These are phyloP conservation scores for Chlamydomonas urium DNA, from an alignment of 139 green algal species.

Conservation along the genomic window DNA sequence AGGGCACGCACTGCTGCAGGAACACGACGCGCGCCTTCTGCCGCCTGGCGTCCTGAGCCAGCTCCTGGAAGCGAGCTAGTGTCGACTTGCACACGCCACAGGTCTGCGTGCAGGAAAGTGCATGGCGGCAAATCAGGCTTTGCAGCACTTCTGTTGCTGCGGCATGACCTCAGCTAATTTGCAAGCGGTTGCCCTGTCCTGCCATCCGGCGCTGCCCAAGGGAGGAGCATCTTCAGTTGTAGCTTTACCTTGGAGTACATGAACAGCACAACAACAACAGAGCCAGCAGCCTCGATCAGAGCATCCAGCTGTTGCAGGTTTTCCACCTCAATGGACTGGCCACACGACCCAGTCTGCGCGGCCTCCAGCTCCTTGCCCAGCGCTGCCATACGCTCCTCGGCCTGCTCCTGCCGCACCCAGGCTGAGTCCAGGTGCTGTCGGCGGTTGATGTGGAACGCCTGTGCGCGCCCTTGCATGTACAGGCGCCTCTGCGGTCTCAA, in stretches of 20 bases:
- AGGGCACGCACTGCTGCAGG: background rate
- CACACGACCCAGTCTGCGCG: too few relatives aligned
- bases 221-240: too few relatives aligned
- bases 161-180: background rate
- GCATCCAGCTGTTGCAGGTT: background rate
- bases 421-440: too few relatives aligned
- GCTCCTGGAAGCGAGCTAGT: background rate
- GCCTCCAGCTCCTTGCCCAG: too few relatives aligned
- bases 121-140: background rate
- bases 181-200: background rate
- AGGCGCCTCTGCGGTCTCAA: too few relatives aligned
- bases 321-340: too few relatives aligned
- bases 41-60: background rate
- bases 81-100: constrained; percentile 19
- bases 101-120: background rate
- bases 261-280: background rate
- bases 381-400: too few relatives aligned
- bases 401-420: too few relatives aligned
- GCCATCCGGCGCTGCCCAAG: background rate
- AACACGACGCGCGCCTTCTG: constrained; percentile 6
- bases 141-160: background rate
- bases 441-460: too few relatives aligned
- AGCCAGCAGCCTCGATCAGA: background rate
- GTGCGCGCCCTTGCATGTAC: too few relatives aligned
- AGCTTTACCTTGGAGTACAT: background rate